Evolutionary conservation across 2,329 filamentous ascomycete species (phyloP).

Genomic region (Herpotrichia juniperi): DNA sequence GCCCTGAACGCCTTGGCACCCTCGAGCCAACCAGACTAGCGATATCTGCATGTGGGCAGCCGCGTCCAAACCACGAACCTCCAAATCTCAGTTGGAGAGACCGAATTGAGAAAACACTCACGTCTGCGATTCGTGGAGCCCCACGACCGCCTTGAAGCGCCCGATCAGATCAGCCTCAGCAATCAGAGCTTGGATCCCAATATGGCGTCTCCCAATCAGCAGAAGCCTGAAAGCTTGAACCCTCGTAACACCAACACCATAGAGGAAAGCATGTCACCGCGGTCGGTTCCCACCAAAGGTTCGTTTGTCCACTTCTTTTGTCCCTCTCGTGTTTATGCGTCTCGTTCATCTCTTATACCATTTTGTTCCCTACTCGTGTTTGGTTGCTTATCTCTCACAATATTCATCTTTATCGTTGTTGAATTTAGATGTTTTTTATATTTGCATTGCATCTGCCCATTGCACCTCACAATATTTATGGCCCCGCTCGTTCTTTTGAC

Average conservation of each 20-base stretch:
- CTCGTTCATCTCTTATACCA: background rate
- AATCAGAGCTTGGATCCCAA: conserved; percentile 6
- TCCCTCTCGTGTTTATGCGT: background rate
- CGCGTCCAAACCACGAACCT: conserved; percentile 16
- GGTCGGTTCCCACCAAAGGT: conserved; percentile 34
- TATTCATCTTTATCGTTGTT: background rate
- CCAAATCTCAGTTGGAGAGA: conserved; percentile 19
- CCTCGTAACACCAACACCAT: conserved; percentile 20
- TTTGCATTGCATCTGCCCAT: background rate
- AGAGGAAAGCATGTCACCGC: conserved; percentile 36
- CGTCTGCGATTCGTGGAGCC: background rate
- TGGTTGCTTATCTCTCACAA: no score
- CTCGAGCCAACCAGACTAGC: no score
- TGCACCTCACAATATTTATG: background rate
- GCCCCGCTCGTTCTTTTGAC: background rate
- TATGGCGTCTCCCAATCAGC: conserved; percentile 36
- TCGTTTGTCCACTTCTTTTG: conserved; percentile 18
- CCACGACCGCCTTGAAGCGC: background rate
- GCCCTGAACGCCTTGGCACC: conserved; percentile 38
- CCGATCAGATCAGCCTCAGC: background rate
- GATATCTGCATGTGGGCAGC: no score
- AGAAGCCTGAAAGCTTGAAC: conserved; percentile 23
- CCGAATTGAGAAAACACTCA: conserved; percentile 8
- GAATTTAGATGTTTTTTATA: background rate
- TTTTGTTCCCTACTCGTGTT: no score